Conservation (phyloP, 495 filamentous ascomycete genomes). For the Hypomontagnella monticulosa region DNA sequence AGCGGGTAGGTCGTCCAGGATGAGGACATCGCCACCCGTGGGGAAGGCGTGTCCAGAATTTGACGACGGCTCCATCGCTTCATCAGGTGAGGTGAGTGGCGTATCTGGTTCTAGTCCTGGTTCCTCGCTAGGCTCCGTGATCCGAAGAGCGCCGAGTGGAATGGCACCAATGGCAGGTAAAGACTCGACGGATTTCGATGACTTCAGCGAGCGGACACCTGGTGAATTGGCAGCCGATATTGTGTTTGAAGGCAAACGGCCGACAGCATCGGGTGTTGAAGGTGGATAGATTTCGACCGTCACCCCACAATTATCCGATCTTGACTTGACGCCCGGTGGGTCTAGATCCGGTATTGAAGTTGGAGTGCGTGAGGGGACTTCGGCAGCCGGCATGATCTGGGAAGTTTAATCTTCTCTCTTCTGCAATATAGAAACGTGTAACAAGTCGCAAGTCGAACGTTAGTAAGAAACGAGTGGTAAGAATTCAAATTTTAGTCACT, state of each 20-base stretch:
- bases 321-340: constrained; percentile 16
- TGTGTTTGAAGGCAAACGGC: neutral
- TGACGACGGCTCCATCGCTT: constrained; percentile 22
- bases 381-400: constrained; percentile 3
- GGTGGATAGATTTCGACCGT: constrained; percentile 30
- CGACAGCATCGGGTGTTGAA: constrained; percentile 24
- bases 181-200: constrained; percentile 42
- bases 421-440: neutral
- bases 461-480: neutral
- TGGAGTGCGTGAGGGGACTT: constrained; percentile 6
- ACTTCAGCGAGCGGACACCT: constrained; percentile 8
- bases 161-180: constrained; percentile 47
- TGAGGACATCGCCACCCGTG: constrained; percentile 54
- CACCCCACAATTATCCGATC: constrained; percentile 37
- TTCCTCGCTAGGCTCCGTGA: constrained; percentile 38
- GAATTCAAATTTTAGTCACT: neutral
- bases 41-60: constrained; percentile 26
- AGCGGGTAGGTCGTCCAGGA: constrained; percentile 52
- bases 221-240: constrained; percentile 7
- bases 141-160: constrained; percentile 49
- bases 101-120: constrained; percentile 8
- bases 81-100: constrained; percentile 11
- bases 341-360: constrained; percentile 18
- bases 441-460: neutral
- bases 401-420: neutral